These are phyloP conservation scores for Starmera dryadoides DNA, from an alignment of 805 yeast species.

Conservation along the genomic window DNA sequence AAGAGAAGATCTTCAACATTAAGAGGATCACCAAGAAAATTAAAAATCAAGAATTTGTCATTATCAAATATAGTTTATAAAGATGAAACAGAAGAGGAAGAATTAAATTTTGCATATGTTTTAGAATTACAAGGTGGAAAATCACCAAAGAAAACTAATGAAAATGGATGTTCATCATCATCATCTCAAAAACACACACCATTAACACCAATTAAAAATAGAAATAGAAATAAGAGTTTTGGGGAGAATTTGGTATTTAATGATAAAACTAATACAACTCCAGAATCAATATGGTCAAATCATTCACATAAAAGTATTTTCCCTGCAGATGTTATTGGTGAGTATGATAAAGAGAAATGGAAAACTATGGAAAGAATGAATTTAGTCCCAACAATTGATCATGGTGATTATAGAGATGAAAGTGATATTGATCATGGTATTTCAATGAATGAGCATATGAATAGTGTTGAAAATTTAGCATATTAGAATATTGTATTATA, in stretches of 20 bases:
- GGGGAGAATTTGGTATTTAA: slow-evolving; percentile 7
- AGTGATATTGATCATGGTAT: too few relatives aligned
- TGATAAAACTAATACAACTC: slow-evolving; percentile 23
- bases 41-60: slow-evolving; percentile 17
- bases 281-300: slow-evolving; percentile 31
- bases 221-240: not conserved
- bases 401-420: too few relatives aligned
- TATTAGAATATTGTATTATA: too few relatives aligned
- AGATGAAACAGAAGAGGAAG: slow-evolving; percentile 7
- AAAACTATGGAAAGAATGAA: slow-evolving; percentile 37
- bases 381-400: slow-evolving; percentile 4
- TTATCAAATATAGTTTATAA: slow-evolving; percentile 18
- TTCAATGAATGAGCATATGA: too few relatives aligned
- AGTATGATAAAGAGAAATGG: slow-evolving; percentile 64
- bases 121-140: slow-evolving; percentile 16
- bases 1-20: slow-evolving; percentile 6
- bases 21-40: slow-evolving; percentile 7
- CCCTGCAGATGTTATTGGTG: slow-evolving; percentile 55
- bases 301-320: slow-evolving; percentile 29
- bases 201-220: slow-evolving; percentile 7
- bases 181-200: too few relatives aligned
- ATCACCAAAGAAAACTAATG: slow-evolving; percentile 6
- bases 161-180: too few relatives aligned
- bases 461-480: too few relatives aligned
- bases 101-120: slow-evolving; percentile 17